Evolutionary conservation across 306 rosid genomes (phyloP).

Genomic region (Adenanthera pavonina): DNA sequence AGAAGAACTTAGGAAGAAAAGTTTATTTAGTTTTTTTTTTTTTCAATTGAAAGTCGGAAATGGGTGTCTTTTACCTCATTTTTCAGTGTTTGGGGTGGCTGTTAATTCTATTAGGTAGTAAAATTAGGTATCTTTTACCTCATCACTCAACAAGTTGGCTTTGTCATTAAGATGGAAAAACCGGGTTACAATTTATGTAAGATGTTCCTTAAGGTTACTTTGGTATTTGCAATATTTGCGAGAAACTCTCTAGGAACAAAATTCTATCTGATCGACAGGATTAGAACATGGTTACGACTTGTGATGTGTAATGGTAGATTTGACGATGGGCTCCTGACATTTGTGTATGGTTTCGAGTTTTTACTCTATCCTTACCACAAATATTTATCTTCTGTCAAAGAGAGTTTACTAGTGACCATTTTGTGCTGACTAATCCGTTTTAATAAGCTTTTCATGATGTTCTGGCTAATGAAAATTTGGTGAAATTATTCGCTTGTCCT

Average conservation of each 20-base stretch:
- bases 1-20: not conserved
- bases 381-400: not conserved
- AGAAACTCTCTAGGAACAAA: not conserved
- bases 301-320: not conserved
- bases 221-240: not conserved
- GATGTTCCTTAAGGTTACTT: not conserved
- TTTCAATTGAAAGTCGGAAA: not conserved
- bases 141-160: not conserved
- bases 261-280: slow-evolving; percentile 3
- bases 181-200: not conserved
- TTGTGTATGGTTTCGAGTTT: slow-evolving; percentile 4
- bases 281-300: not conserved
- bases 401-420: not conserved
- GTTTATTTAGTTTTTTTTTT: not conserved
- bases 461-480: not conserved
- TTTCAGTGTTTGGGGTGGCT: not conserved
- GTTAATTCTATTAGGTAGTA: not conserved
- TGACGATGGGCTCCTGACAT: not conserved
- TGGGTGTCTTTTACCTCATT: not conserved
- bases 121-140: not conserved
- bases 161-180: not conserved
- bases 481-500: not conserved
- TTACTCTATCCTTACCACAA: not conserved
- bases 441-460: not conserved
- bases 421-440: not conserved